Base-by-base conservation (phyloP, 2,329 filamentous ascomycete genomes). In the Fusarium pseudograminearum region DNA sequence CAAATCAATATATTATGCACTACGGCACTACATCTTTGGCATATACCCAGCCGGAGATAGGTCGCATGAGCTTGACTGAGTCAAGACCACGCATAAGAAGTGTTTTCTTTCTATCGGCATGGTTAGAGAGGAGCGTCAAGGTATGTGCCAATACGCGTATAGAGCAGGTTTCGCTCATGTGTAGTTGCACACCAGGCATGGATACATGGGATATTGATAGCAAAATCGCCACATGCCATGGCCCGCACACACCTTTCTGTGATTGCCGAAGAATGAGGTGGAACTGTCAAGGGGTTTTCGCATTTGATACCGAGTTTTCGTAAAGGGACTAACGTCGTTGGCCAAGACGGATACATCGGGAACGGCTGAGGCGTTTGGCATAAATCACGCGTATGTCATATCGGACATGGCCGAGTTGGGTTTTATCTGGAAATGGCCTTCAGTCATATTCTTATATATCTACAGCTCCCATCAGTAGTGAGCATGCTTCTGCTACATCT, bases 371-470 rank as follows among this genome's bases (percentile, higher is more conserved):
- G 34, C 36, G 26, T 34, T 60, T 41, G 24, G 7, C 22, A 52
- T 59, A 65, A 65, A 65, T 60, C 40, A 51, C 61, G 59, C 46
- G 24, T 52, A 48, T 59, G 61, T 34, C 61, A 60, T 60, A 36
- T 22, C 34, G 26, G 61, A 26, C 36, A 36, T 42, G 15, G 16
- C 34, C 46, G 53, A 48, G 33, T 18, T 47, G 46, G 30, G 46
- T 12, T 12, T 41, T 18, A 42, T 38, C 16, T 16, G 16, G 50
- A 20, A 10, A 34, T 24, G 36, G 24, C 50, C 26, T 28, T 16
- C 8, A 18, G 20, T 10, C 14, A 40, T 40, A 30, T 41, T 22
- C 24, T 28, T 41, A 26, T 50, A 51, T 38, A 52, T 52, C 15
- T 51, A 26, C 5, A 52, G 6, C 10, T 7, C 18, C 33, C 36